Percentiles rank a stretch among this genome's conserved stretches.
phyloP scores from a whole-genome alignment of 306 rosid species.

The Trifolium fragiferum region DNA sequence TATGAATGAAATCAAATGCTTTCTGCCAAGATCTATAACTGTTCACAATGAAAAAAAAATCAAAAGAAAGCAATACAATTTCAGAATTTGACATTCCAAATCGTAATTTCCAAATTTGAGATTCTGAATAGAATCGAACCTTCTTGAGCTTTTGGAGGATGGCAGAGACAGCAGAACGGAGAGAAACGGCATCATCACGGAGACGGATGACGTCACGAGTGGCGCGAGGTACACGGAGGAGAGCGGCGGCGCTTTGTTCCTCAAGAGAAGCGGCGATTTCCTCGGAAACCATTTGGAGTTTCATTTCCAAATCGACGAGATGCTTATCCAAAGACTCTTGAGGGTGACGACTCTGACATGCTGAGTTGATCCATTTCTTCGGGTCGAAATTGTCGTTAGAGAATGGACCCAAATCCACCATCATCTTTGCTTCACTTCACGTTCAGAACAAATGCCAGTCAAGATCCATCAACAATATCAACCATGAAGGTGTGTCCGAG shows the following conservation, averaged over 20 bases:
- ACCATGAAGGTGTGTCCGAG: conserved; percentile 6
- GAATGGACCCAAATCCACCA: conserved; percentile 95
- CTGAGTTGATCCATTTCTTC: conserved; percentile 95
- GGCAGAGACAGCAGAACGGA: conserved; percentile 81
- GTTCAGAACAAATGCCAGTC: background rate
- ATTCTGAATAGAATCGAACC: conserved; percentile 46
- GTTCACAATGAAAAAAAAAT: conserved; percentile 5
- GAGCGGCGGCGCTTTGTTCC: conserved; percentile 88
- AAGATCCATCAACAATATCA: conserved; percentile 35
- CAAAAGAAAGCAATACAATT: conserved; percentile 5
- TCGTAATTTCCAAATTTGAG: too few species aligned
- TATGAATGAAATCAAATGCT: background rate
- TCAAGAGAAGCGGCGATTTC: conserved; percentile 93
- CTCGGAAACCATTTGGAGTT: conserved; percentile 92
- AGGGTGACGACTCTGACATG: conserved; percentile 83
- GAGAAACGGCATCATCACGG: conserved; percentile 90
- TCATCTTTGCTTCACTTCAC: conserved; percentile 43
- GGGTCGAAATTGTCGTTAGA: conserved; percentile 82
- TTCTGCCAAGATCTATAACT: conserved; percentile 27
- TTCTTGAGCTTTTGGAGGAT: conserved; percentile 93
- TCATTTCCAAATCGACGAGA: conserved; percentile 88
- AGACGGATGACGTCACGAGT: conserved; percentile 91
- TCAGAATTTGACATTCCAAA: background rate
- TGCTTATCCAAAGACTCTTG: conserved; percentile 86
- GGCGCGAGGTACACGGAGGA: conserved; percentile 95